Evolutionary conservation across 768 basidiomycete genomes (phyloP).

Genomic region (Tricholoma saponaceum): DNA sequence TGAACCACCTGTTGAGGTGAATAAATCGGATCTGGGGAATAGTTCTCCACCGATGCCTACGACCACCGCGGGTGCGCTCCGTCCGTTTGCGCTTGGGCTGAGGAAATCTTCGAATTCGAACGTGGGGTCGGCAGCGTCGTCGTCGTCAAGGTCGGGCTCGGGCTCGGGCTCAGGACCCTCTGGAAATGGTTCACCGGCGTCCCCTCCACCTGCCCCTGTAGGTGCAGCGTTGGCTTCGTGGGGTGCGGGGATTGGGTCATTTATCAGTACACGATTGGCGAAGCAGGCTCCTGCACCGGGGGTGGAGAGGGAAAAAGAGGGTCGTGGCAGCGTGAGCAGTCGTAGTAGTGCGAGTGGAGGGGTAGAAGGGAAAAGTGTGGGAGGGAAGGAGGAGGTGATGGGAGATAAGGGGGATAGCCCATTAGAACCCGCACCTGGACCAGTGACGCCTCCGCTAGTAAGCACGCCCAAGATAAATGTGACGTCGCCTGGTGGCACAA

Average conservation of each 20-base stretch:
- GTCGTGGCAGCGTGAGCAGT: slow-evolving; percentile 3
- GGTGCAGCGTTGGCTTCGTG: slow-evolving; percentile 9
- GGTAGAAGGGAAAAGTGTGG: neutral
- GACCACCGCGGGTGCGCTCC: slow-evolving; percentile 3
- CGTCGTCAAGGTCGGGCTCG: neutral
- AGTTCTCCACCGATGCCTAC: slow-evolving; percentile 2
- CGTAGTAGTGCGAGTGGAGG: neutral
- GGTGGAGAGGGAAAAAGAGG: neutral
- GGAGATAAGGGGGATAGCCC: slow-evolving; percentile 1
- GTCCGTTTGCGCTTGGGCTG: slow-evolving; percentile 14
- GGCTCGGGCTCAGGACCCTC: neutral
- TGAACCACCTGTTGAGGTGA: slow-evolving; percentile 30
- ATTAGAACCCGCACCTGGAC: neutral
- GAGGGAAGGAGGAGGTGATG: slow-evolving; percentile 5
- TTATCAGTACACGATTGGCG: slow-evolving; percentile 15
- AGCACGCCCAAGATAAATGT: slow-evolving; percentile 7
- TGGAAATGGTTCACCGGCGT: neutral
- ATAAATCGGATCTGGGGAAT: slow-evolving; percentile 25
- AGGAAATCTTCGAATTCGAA: slow-evolving; percentile 3
- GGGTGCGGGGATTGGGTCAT: slow-evolving; percentile 17
- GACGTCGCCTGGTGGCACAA: slow-evolving; percentile 7
- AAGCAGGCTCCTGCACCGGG: slow-evolving; percentile 4
- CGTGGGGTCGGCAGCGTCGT: neutral
- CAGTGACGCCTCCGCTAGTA: slow-evolving; percentile 10
- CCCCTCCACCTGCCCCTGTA: slow-evolving; percentile 7